phyloP scores from a whole-genome alignment of 164 flowering plant species.

The Hamamelis virginiana region DNA sequence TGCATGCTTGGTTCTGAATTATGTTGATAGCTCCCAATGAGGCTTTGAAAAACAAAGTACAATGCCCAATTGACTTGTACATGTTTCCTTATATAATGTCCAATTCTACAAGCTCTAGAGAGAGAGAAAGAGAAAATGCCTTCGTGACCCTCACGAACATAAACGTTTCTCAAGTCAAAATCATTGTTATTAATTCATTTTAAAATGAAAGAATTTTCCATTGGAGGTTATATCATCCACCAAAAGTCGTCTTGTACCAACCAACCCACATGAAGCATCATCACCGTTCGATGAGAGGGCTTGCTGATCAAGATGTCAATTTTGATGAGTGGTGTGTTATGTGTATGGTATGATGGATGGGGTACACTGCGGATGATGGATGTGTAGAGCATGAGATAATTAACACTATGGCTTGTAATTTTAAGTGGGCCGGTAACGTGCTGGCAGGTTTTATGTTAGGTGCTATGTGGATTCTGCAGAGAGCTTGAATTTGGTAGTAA shows the following conservation, averaged over 20 bases:
- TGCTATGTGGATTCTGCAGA: neutral
- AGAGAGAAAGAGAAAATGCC: slow-evolving; percentile 1
- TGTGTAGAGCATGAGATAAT: no score
- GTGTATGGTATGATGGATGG: neutral
- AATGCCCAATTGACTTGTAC: slow-evolving; percentile 7
- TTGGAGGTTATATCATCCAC: no score
- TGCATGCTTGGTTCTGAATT: slow-evolving; percentile 3
- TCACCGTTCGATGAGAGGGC: no score
- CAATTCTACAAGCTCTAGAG: neutral
- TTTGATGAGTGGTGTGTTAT: neutral
- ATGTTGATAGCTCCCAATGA: neutral
- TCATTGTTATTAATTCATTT: no score
- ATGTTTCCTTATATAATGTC: neutral
- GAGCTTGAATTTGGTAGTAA: no score
- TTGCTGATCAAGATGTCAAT: neutral
- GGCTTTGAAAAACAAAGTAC: neutral
- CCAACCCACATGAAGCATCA: no score
- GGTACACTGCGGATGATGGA: neutral
- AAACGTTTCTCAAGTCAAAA: neutral
- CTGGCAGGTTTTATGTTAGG: slow-evolving; percentile 14
- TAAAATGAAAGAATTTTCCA: neutral
- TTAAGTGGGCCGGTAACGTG: slow-evolving; percentile 17
- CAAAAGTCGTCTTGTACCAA: no score
- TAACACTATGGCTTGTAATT: no score
- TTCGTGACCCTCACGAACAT: slow-evolving; percentile 43